phyloP scores from a whole-genome alignment of 805 yeast species.

The Kodamaea fukazawae region DNA sequence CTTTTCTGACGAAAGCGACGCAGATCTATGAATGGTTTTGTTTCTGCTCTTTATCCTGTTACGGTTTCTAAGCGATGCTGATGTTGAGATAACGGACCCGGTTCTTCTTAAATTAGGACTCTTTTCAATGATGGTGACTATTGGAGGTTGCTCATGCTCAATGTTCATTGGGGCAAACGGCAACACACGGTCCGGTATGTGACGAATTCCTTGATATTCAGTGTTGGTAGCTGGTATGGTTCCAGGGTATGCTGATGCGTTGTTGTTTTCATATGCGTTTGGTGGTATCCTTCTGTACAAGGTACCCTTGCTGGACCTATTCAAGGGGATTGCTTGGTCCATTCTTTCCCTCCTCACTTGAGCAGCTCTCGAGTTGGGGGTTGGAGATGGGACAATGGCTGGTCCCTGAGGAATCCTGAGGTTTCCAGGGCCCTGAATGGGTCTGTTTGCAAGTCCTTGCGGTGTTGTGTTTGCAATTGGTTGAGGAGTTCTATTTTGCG shows the following conservation, averaged over 20 bases:
- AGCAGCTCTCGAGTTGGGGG: no score
- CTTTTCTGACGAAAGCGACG: conserved; percentile 1
- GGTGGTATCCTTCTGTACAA: conserved; percentile 5
- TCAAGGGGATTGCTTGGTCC: background rate
- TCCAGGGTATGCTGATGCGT: background rate
- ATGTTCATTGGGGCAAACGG: conserved; percentile 1
- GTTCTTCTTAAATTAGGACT: conserved; percentile 17
- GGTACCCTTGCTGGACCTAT: background rate
- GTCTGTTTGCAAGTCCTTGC: no score
- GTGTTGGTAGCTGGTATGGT: background rate
- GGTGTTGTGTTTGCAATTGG: no score
- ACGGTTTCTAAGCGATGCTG: conserved; percentile 32
- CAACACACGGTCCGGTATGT: no score
- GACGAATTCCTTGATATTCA: no score
- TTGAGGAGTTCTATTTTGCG: no score
- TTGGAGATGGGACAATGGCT: no score
- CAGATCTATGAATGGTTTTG: conserved; percentile 21
- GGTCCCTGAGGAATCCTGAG: no score
- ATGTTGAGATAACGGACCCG: conserved; percentile 28
- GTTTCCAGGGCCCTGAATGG: no score
- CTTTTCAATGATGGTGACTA: conserved; percentile 25
- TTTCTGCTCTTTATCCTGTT: conserved; percentile 28
- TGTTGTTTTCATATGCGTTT: no score
- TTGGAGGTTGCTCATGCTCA: no score
- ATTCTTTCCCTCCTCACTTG: conserved; percentile 4